Base-by-base conservation (phyloP, 2,329 filamentous ascomycete genomes). In the Aspergillus amoenus region DNA sequence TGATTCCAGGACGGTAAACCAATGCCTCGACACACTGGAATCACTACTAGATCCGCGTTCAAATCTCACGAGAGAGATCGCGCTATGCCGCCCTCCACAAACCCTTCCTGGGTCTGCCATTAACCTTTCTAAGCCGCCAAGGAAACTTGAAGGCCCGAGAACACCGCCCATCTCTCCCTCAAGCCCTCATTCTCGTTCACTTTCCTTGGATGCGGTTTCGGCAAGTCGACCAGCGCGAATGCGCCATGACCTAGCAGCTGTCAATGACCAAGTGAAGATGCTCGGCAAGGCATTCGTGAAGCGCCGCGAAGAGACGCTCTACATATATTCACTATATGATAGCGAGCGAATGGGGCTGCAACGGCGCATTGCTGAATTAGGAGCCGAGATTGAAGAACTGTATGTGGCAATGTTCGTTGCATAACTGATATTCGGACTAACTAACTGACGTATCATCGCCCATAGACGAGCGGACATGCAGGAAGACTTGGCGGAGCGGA, bases 321-420 rank as follows among this genome's bases (percentile, higher is more conserved):
- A 87, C 62, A 86, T 89, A 56, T 85, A 88, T 65, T 78, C 78
- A 22, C 71, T 88, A 32, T 80, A 88, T 21, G 78, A 85, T 52
- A 80, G 80, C 42, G 81, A 84, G 59, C 80, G 83, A 56, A 82
- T 87, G 67, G 78, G 77, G 39, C 80, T 86, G 50, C 80, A 82
- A 42, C 77, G 84, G 61, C 81, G 81, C 52, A 84, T 88, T 56
- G 76, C 84, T 22, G 81, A 83, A 57, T 77, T 89, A 13, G 84
- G 88, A 64, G 79, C 79, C 39, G 81, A 84, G 43, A 76, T 88
- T 43, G 67, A 77, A 41, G 80, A 86, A 60, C 76, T 89, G 82
- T 87, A 70, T 64, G 75, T 67, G 7, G n/a, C 27, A 27, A 24
- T 11, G 12, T 34, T 12, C 24, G 9, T 21, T 11, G 4, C 8